Evolutionary conservation across 2,329 filamentous ascomycete genomes (phyloP).

Genomic region (Biscogniauxia sp.): DNA sequence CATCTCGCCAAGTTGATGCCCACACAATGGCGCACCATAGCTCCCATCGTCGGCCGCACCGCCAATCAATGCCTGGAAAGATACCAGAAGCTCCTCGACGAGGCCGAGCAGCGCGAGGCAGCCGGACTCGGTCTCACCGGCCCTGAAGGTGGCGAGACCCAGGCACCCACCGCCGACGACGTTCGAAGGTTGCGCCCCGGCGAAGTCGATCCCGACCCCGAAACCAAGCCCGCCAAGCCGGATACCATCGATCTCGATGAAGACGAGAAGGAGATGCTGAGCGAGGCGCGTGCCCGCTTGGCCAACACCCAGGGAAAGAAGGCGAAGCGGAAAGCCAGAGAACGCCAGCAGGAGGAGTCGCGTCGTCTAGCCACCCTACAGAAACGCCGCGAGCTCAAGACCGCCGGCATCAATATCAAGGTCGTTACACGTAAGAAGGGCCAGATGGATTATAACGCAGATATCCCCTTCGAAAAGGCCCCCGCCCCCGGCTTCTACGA

Average conservation of each 20-base stretch:
- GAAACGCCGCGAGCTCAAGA: slow-evolving; percentile 95
- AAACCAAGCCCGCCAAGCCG: slow-evolving; percentile 90
- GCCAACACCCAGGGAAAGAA: slow-evolving; percentile 99
- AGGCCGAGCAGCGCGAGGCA: slow-evolving; percentile 85
- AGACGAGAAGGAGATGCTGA: slow-evolving; percentile 99
- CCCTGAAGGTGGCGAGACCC: slow-evolving; percentile 79
- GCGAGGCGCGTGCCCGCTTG: slow-evolving; percentile 90
- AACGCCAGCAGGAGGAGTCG: slow-evolving; percentile 93
- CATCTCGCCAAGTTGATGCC: slow-evolving; percentile 98
- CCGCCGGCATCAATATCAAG: slow-evolving; percentile 97
- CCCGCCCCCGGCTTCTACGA: slow-evolving; percentile 90
- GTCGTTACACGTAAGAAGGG: slow-evolving; percentile 87
- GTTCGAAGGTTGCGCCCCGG: slow-evolving; percentile 85
- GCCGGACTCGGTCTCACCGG: slow-evolving; percentile 80
- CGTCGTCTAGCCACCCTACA: slow-evolving; percentile 85
- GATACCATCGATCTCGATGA: slow-evolving; percentile 98
- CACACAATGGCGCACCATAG: slow-evolving; percentile 98
- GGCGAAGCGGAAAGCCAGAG: slow-evolving; percentile 94
- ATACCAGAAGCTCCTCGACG: slow-evolving; percentile 94
- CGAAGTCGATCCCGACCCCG: slow-evolving; percentile 94
- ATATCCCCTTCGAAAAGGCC: slow-evolving; percentile 95
- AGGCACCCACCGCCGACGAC: slow-evolving; percentile 88
- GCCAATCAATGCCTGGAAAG: slow-evolving; percentile 96
- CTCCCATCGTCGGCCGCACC: slow-evolving; percentile 91
- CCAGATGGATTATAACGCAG: slow-evolving; percentile 99